These are phyloP conservation scores for Metschnikowia baotianmanensis DNA, from an alignment of 805 yeast species.

Conservation along the genomic window DNA sequence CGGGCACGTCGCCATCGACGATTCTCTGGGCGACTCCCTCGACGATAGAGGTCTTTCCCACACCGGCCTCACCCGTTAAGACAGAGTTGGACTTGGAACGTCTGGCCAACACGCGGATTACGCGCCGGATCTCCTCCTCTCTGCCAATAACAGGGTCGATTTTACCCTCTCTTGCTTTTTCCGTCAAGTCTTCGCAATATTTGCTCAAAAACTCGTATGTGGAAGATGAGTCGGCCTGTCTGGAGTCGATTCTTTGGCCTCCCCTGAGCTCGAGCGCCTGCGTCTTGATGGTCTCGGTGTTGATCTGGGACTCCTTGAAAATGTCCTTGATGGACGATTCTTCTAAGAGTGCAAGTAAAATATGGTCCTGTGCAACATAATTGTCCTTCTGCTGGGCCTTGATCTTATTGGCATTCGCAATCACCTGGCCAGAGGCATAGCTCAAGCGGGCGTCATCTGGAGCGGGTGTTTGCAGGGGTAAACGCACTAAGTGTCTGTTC, in stretches of 20 bases:
- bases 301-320: constrained; percentile 69
- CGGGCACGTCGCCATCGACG: constrained; percentile 92
- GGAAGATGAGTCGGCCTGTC: constrained; percentile 89
- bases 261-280: constrained; percentile 85
- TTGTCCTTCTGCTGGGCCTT: constrained; percentile 87
- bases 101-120: constrained; percentile 93
- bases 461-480: constrained; percentile 87
- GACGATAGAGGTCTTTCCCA: constrained; percentile 96
- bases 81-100: constrained; percentile 97
- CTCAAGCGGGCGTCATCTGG: constrained; percentile 79
- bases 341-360: constrained; percentile 78
- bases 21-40: constrained; percentile 99
- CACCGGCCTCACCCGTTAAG: constrained; percentile 98
- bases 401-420: constrained; percentile 72
- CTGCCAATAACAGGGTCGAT: constrained; percentile 98
- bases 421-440: constrained; percentile 70
- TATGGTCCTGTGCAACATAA: constrained; percentile 92
- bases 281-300: constrained; percentile 66
- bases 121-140: constrained; percentile 95
- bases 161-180: constrained; percentile 88
- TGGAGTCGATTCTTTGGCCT: constrained; percentile 84
- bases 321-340: constrained; percentile 68
- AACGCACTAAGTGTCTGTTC: constrained; percentile 75
- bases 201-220: constrained; percentile 80
- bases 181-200: constrained; percentile 92